Conservation (phyloP, 805 yeast genomes). For the Metschnikowia dekortorum region DNA sequence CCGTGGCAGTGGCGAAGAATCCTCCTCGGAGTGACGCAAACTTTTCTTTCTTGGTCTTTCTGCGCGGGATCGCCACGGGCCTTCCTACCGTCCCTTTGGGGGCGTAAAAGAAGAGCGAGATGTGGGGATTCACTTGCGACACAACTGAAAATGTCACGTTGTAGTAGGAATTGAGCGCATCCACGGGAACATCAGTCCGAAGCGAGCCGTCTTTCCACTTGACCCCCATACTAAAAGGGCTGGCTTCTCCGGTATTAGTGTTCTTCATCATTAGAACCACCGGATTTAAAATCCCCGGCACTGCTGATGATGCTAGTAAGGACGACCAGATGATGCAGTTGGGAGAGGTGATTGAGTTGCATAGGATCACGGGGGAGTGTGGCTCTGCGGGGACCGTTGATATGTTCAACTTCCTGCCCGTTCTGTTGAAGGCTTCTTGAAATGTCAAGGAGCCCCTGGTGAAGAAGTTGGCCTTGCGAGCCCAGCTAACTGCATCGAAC, state of each 20-base stretch:
- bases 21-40: conserved; percentile 63
- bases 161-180: conserved; percentile 67
- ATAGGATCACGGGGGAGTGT: conserved; percentile 72
- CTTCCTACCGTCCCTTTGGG: conserved; percentile 79
- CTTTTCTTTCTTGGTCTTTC: conserved; percentile 32
- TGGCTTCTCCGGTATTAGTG: conserved; percentile 33
- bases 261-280: conserved; percentile 72
- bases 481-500: conserved; percentile 74
- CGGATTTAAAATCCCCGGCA: conserved; percentile 77
- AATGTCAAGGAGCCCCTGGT: conserved; percentile 71
- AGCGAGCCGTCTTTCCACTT: conserved; percentile 79
- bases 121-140: conserved; percentile 81
- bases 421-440: conserved; percentile 60
- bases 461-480: conserved; percentile 61
- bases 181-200: conserved; percentile 74
- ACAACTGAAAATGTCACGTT: conserved; percentile 74
- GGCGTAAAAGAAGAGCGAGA: conserved; percentile 68
- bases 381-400: conserved; percentile 81
- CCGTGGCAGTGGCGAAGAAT: conserved; percentile 65
- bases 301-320: conserved; percentile 72
- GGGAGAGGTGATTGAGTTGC: conserved; percentile 74
- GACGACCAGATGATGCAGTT: conserved; percentile 81
- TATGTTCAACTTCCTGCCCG: conserved; percentile 68
- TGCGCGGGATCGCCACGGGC: conserved; percentile 57
- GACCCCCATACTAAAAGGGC: conserved; percentile 69